Evolutionary conservation across 148 eudicot genomes (phyloP).

Genomic region (Amaranthus hypochondriacus): DNA sequence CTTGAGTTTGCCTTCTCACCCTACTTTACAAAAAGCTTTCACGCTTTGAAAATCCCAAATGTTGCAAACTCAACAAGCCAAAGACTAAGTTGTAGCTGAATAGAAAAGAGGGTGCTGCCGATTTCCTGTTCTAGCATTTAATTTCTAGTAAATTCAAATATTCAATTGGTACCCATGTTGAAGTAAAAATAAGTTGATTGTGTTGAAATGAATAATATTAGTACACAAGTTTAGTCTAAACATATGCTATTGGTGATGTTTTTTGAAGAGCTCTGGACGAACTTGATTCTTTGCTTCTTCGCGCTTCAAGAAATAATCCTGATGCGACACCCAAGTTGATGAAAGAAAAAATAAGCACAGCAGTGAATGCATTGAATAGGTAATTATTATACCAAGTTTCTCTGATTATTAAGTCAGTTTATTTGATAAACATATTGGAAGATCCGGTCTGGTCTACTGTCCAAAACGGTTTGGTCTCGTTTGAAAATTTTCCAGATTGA

Average conservation of each 20-base stretch:
- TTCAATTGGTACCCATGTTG: neutral
- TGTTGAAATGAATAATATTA: neutral
- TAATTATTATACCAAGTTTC: conserved; percentile 13
- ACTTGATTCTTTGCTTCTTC: conserved; percentile 77
- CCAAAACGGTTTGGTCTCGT: too few relatives aligned
- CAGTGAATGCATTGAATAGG: conserved; percentile 72
- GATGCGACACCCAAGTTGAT: conserved; percentile 56
- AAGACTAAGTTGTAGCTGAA: neutral
- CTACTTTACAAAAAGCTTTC: too few relatives aligned
- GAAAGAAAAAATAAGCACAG: conserved; percentile 61
- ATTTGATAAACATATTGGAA: too few relatives aligned
- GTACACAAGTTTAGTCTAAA: neutral
- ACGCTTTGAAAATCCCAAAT: neutral
- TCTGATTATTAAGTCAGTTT: neutral
- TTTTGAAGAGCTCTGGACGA: conserved; percentile 74
- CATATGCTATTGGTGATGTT: conserved; percentile 11
- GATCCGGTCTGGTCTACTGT: too few relatives aligned
- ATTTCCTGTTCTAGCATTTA: neutral
- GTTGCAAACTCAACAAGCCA: neutral
- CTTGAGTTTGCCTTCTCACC: too few relatives aligned
- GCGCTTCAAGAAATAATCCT: conserved; percentile 74
- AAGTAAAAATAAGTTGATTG: neutral
- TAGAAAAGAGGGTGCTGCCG: neutral
- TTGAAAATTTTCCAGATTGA: too few relatives aligned
- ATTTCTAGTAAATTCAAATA: neutral